Evolutionary conservation across 768 basidiomycete genomes (phyloP).

Genomic region (Russula griseocarnosa): DNA sequence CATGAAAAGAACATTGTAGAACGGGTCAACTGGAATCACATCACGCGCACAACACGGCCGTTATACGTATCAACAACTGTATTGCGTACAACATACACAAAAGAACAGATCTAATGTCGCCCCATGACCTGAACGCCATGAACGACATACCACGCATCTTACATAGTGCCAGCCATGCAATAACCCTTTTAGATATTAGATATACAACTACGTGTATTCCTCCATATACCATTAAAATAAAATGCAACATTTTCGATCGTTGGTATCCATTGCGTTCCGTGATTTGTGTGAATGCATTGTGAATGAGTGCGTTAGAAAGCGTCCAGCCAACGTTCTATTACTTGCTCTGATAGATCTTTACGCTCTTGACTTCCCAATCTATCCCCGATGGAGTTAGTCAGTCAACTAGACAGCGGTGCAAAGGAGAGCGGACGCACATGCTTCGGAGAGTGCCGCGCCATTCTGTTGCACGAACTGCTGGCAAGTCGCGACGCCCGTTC

Average conservation of each 20-base stretch:
- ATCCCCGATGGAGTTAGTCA: slow-evolving; percentile 18
- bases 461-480: slow-evolving; percentile 68
- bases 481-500: slow-evolving; percentile 80
- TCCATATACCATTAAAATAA: slow-evolving; percentile 16
- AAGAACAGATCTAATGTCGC: neutral
- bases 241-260: slow-evolving; percentile 10
- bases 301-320: neutral
- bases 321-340: slow-evolving; percentile 2
- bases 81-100: slow-evolving; percentile 11
- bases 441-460: slow-evolving; percentile 66
- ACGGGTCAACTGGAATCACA: neutral
- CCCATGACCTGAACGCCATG: neutral
- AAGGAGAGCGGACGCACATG: slow-evolving; percentile 55
- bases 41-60: neutral
- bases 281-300: neutral
- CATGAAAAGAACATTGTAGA: neutral
- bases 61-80: neutral
- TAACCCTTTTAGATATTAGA: neutral
- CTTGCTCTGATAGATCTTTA: slow-evolving; percentile 61
- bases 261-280: neutral
- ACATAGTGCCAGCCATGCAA: neutral
- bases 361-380: slow-evolving; percentile 82
- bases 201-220: neutral
- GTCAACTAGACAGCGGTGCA: neutral
- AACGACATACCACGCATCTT: neutral